phyloP scores from a whole-genome alignment of 805 yeast species.

The Metschnikowia aberdeeniae region DNA sequence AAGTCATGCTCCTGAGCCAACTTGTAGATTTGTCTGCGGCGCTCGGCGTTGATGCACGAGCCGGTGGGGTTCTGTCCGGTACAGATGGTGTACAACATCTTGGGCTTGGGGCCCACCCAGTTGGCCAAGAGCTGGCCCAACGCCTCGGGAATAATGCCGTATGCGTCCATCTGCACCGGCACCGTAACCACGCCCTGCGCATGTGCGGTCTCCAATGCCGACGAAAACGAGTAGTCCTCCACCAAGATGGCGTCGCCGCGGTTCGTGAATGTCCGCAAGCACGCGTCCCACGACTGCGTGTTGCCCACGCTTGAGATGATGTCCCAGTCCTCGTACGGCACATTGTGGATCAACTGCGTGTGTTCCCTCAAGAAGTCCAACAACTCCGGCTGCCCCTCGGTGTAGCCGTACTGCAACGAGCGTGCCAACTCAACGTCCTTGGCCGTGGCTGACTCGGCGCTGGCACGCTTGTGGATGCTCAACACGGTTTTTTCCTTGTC shows the following conservation, averaged over 20 bases:
- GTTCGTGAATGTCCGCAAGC: conserved; percentile 69
- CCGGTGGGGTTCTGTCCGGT: conserved; percentile 99
- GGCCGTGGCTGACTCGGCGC: conserved; percentile 17
- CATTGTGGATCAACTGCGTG: conserved; percentile 48
- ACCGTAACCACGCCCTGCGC: conserved; percentile 66
- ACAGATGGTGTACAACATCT: conserved; percentile 81
- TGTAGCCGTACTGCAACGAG: conserved; percentile 88
- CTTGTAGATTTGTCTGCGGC: conserved; percentile 73
- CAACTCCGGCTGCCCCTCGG: conserved; percentile 77
- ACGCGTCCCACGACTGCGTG: conserved; percentile 86
- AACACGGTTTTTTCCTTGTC: conserved; percentile 38
- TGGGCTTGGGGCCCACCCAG: conserved; percentile 80
- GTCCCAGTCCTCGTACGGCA: conserved; percentile 63
- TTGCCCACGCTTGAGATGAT: conserved; percentile 71
- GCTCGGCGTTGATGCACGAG: conserved; percentile 67
- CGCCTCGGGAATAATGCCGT: conserved; percentile 73
- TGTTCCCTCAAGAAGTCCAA: conserved; percentile 70
- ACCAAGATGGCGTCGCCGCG: conserved; percentile 80
- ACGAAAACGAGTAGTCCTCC: conserved; percentile 79
- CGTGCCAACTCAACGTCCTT: conserved; percentile 69
- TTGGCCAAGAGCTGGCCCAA: conserved; percentile 56
- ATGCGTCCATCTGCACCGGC: conserved; percentile 74
- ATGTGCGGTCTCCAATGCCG: conserved; percentile 77
- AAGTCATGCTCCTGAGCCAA: conserved; percentile 84
- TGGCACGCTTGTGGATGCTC: conserved; percentile 36